These are phyloP conservation scores for Candida odintsovae DNA, from an alignment of 805 yeast species.

Conservation along the genomic window DNA sequence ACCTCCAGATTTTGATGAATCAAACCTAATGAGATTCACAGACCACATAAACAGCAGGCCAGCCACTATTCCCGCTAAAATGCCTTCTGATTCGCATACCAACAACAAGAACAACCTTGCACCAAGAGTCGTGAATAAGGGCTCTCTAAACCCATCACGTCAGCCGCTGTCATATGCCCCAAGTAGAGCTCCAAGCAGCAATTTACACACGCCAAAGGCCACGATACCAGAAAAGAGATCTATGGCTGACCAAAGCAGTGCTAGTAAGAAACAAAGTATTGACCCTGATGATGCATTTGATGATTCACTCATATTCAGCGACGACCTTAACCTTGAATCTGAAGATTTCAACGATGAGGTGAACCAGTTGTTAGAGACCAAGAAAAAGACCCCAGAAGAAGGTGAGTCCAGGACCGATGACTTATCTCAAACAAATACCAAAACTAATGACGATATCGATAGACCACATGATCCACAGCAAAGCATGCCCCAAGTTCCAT, in stretches of 20 bases:
- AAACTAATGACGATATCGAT: constrained; percentile 11
- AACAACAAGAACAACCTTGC: not conserved
- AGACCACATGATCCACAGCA: constrained; percentile 1
- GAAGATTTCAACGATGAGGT: constrained; percentile 28
- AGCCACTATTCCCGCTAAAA: constrained; percentile 9
- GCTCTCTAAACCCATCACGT: not conserved
- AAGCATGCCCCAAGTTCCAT: not conserved
- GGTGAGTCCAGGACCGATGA: constrained; percentile 5
- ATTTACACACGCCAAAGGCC: constrained; percentile 1
- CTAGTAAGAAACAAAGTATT: constrained; percentile 3
- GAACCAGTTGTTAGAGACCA: constrained; percentile 18
- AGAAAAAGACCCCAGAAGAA: constrained; percentile 11
- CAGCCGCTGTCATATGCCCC: constrained; percentile 6
- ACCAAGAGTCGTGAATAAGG: not conserved
- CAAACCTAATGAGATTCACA: constrained; percentile 31
- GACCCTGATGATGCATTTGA: constrained; percentile 36
- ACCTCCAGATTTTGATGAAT: constrained; percentile 40
- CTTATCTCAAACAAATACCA: not conserved
- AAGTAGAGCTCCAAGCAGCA: constrained; percentile 1
- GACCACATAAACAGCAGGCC: constrained; percentile 14
- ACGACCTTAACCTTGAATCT: constrained; percentile 36
- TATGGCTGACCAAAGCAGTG: not conserved
- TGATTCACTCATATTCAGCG: constrained; percentile 51
- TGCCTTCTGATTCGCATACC: not conserved
- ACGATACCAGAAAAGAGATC: constrained; percentile 17